Percentiles rank a stretch among this genome's conserved stretches.
Evolutionary conservation across 768 basidiomycete genomes (phyloP).

Genomic region (Podaxis rugospora): DNA sequence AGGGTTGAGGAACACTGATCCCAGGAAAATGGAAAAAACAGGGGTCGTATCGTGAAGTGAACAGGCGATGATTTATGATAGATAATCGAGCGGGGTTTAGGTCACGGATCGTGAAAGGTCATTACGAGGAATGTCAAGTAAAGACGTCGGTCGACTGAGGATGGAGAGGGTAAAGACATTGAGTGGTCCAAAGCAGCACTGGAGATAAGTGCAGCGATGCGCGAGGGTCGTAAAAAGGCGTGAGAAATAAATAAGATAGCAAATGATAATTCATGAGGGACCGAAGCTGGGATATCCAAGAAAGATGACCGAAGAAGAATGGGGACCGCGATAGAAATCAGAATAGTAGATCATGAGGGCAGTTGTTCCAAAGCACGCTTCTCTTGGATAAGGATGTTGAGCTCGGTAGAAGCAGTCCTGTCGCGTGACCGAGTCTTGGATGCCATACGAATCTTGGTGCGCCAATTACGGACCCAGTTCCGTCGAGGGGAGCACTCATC

Average conservation of each 20-base stretch:
- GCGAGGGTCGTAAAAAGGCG: neutral
- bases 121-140: conserved; percentile 2
- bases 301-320: conserved; percentile 6
- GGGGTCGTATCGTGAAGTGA: neutral
- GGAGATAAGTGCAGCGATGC: neutral
- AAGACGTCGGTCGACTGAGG: neutral
- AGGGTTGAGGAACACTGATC: neutral
- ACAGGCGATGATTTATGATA: neutral
- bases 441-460: conserved; percentile 50
- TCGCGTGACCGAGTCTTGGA: conserved; percentile 49
- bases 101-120: conserved; percentile 4
- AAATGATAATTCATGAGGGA: conserved; percentile 7
- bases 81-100: neutral
- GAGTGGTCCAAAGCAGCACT: neutral
- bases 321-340: conserved; percentile 12
- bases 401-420: conserved; percentile 38
- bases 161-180: neutral
- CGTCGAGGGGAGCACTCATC: conserved; percentile 35
- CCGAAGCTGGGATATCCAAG: conserved; percentile 1
- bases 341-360: conserved; percentile 25
- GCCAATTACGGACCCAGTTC: conserved; percentile 70
- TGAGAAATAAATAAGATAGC: conserved; percentile 13
- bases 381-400: conserved; percentile 52
- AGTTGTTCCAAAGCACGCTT: conserved; percentile 44
- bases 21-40: neutral